These are phyloP conservation scores for Hypoxylon sp. DNA, from an alignment of 2,329 filamentous ascomycete genomes.

Conservation along the genomic window DNA sequence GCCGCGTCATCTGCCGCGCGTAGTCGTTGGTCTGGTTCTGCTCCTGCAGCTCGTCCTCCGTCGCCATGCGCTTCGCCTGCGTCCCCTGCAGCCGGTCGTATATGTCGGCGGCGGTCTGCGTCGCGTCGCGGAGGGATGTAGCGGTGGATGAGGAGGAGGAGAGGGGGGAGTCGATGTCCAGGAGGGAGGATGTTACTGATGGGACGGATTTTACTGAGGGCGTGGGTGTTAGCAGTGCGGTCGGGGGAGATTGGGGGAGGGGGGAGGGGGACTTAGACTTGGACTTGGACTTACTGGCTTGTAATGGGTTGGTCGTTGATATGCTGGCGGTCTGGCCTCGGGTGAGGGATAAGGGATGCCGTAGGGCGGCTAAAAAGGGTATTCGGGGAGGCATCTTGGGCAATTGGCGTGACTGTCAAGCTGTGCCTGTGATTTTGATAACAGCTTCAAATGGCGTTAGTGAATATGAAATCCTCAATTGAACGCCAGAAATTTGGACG, in stretches of 20 bases:
- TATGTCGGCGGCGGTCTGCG: slow-evolving; percentile 32
- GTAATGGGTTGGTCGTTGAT: slow-evolving; percentile 46
- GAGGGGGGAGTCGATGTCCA: slow-evolving; percentile 44
- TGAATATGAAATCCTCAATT: slow-evolving; percentile 3
- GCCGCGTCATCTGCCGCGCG: slow-evolving; percentile 75
- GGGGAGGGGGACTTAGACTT: background rate
- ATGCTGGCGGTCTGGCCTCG: slow-evolving; percentile 48
- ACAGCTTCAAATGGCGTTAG: background rate
- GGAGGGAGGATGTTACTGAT: slow-evolving; percentile 44
- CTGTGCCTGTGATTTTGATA: slow-evolving; percentile 7
- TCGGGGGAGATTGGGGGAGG: slow-evolving; percentile 1
- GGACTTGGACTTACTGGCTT: slow-evolving; percentile 48
- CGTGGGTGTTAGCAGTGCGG: background rate
- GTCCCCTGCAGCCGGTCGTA: slow-evolving; percentile 37
- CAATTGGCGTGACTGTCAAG: slow-evolving; percentile 32
- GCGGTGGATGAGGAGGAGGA: slow-evolving; percentile 2
- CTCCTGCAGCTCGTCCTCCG: slow-evolving; percentile 59
- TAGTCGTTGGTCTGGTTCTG: slow-evolving; percentile 66
- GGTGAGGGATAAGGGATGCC: slow-evolving; percentile 45
- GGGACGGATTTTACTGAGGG: slow-evolving; percentile 44
- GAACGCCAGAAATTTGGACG: slow-evolving; percentile 36
- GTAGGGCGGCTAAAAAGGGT: slow-evolving; percentile 49
- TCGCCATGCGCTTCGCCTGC: slow-evolving; percentile 38
- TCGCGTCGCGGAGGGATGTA: slow-evolving; percentile 28
- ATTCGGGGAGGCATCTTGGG: slow-evolving; percentile 61